Evolutionary conservation across 257 asterid genomes (phyloP).

Genomic region (Gardenia jasminoides): DNA sequence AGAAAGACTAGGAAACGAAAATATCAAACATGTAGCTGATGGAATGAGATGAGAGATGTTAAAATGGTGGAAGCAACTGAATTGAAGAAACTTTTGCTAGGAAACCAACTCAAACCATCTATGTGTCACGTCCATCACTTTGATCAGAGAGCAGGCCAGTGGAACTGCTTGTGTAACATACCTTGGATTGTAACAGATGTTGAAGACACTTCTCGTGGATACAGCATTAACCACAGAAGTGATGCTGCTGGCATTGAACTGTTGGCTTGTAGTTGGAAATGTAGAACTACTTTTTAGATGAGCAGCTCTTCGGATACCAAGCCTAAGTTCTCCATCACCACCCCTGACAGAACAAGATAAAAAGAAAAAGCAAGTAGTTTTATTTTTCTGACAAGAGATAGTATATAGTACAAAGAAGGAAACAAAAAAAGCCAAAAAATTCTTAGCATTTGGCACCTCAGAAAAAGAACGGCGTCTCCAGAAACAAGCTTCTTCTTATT

Average conservation of each 20-base stretch:
- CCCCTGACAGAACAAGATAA: constrained; percentile 52
- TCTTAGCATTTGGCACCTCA: constrained; percentile 46
- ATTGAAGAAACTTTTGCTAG: not conserved
- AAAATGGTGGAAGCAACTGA: not conserved
- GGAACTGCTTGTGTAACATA: constrained; percentile 18
- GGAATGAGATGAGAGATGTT: not conserved
- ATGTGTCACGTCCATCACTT: no score
- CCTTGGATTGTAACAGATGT: constrained; percentile 91
- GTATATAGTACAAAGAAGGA: not conserved
- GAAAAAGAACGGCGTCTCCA: constrained; percentile 95
- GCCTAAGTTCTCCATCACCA: constrained; percentile 94
- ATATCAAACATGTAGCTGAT: not conserved
- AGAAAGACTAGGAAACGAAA: not conserved
- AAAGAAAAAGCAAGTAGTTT: not conserved
- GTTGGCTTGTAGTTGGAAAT: constrained; percentile 47
- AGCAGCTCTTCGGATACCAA: constrained; percentile 94
- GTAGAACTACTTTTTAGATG: constrained; percentile 56
- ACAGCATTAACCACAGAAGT: constrained; percentile 61
- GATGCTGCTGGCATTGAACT: constrained; percentile 54
- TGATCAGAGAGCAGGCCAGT: not conserved
- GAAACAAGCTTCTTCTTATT: constrained; percentile 87
- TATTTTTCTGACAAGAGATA: not conserved
- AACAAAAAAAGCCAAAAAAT: not conserved
- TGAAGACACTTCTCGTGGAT: constrained; percentile 50
- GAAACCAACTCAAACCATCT: not conserved